A percentile compares a stretch with the other conserved stretches of the same genome.
These are phyloP conservation scores for Mycena sp. DNA, from an alignment of 1,284 basidiomycete genomes.

Conservation along the genomic window DNA sequence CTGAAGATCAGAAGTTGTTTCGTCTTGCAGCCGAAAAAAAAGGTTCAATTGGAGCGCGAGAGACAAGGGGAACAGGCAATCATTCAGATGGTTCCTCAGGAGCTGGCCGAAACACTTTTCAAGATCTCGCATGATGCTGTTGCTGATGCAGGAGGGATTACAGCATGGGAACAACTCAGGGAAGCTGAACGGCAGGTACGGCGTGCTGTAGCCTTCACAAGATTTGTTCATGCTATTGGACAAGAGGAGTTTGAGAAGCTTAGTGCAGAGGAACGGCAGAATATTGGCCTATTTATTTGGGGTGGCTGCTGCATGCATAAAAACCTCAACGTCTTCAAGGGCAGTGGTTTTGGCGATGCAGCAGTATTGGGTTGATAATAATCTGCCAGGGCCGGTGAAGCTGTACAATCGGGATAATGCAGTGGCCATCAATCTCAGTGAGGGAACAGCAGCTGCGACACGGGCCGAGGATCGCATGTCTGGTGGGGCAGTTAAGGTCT, in stretches of 20 bases:
- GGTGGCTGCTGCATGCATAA: conserved; percentile 39
- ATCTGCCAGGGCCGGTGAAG: background rate
- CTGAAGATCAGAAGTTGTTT: conserved; percentile 37
- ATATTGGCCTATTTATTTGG: conserved; percentile 31
- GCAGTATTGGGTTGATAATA: background rate
- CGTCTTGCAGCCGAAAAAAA: background rate
- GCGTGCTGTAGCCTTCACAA: conserved; percentile 7
- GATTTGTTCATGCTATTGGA: conserved; percentile 11
- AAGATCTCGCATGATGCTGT: background rate
- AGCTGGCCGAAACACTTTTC: conserved; percentile 4
- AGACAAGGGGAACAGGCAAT: background rate
- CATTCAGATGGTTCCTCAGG: background rate
- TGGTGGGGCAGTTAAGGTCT: conserved; percentile 41
- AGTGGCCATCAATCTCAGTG: conserved; percentile 3
- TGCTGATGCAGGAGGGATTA: background rate
- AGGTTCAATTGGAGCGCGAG: background rate
- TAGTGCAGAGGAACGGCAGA: background rate
- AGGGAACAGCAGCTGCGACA: conserved; percentile 28
- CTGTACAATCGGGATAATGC: conserved; percentile 32
- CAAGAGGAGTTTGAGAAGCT: conserved; percentile 20
- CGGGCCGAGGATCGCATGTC: conserved; percentile 36
- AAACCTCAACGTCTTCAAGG: conserved; percentile 36
- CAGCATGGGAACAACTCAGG: conserved; percentile 25
- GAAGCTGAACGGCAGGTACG: background rate
- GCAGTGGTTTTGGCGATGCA: background rate